These are phyloP conservation scores for Sporobolomyces pararoseus DNA, from an alignment of 768 basidiomycete genomes.

Conservation along the genomic window DNA sequence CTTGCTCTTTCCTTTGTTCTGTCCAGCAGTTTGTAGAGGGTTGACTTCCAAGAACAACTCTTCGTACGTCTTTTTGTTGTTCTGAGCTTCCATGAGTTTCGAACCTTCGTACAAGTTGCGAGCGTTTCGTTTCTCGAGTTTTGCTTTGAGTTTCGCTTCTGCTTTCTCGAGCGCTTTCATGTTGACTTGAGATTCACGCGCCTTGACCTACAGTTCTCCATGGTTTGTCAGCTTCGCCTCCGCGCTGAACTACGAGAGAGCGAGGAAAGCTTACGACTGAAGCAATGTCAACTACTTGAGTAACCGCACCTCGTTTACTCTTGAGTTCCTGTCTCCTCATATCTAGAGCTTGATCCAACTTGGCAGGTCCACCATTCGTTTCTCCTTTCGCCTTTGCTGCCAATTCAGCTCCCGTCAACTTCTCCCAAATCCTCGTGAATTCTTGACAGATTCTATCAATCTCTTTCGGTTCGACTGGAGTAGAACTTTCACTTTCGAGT, in stretches of 20 bases:
- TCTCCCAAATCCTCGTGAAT: constrained; percentile 26
- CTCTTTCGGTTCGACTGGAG: constrained; percentile 18
- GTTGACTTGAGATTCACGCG: constrained; percentile 87
- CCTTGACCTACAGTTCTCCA: constrained; percentile 52
- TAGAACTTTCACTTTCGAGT: constrained; percentile 29
- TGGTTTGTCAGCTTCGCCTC: not conserved
- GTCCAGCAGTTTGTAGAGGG: constrained; percentile 69
- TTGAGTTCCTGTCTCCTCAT: constrained; percentile 38
- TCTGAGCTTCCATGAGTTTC: constrained; percentile 84
- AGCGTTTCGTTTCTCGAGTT: constrained; percentile 91
- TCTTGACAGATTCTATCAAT: constrained; percentile 36
- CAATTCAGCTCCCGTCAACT: constrained; percentile 17
- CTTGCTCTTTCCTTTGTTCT: constrained; percentile 84
- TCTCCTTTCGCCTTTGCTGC: not conserved
- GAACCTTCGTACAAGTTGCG: constrained; percentile 92
- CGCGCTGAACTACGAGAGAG: not conserved
- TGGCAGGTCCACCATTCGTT: constrained; percentile 23
- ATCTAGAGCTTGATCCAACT: constrained; percentile 38
- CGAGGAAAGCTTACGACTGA: constrained; percentile 30
- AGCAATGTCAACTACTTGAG: constrained; percentile 41
- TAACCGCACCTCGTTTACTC: constrained; percentile 33
- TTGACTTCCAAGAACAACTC: constrained; percentile 99
- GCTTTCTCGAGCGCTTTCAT: constrained; percentile 94
- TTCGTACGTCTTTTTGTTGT: constrained; percentile 94
- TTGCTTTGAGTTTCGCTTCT: constrained; percentile 95